Evolutionary conservation across 208 protist species (phyloP).

Genomic region (Blechomonas ayalai): DNA sequence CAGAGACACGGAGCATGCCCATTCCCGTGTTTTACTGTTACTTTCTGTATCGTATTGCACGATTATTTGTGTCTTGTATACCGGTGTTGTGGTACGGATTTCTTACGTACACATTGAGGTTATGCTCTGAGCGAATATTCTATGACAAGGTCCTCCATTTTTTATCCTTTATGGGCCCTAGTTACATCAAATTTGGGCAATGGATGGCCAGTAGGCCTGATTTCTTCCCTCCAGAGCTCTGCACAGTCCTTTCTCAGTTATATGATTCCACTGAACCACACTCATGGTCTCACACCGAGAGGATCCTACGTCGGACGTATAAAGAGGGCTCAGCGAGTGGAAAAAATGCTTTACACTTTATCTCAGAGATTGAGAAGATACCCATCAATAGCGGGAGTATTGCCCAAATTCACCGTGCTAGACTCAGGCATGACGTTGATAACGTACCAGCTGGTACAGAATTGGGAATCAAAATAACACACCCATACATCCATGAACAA

Average conservation of each 20-base stretch:
- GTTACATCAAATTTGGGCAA: slow-evolving; percentile 92
- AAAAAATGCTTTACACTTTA: slow-evolving; percentile 37
- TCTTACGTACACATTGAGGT: slow-evolving; percentile 30
- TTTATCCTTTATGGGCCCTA: slow-evolving; percentile 71
- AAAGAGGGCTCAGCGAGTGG: slow-evolving; percentile 10
- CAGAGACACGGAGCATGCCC: slow-evolving; percentile 17
- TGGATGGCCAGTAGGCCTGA: slow-evolving; percentile 91
- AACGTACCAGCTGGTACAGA: slow-evolving; percentile 71
- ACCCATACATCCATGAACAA: slow-evolving; percentile 70
- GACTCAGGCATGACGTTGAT: slow-evolving; percentile 60
- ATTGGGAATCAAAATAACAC: slow-evolving; percentile 88
- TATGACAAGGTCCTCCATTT: slow-evolving; percentile 44
- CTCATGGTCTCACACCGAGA: slow-evolving; percentile 71
- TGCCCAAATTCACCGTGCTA: slow-evolving; percentile 86
- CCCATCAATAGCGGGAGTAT: slow-evolving; percentile 91
- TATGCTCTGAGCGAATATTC: slow-evolving; percentile 49
- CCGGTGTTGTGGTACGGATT: slow-evolving; percentile 50
- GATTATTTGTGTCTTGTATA: slow-evolving; percentile 27
- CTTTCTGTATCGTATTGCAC: slow-evolving; percentile 18
- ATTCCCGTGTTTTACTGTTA: slow-evolving; percentile 23
- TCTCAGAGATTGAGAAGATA: slow-evolving; percentile 66
- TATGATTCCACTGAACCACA: slow-evolving; percentile 68
- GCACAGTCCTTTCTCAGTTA: slow-evolving; percentile 50
- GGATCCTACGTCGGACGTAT: slow-evolving; percentile 39
- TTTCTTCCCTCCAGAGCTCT: slow-evolving; percentile 79